Base-by-base conservation (phyloP, 1,284 basidiomycete species). In the Ustilago trichophora region DNA sequence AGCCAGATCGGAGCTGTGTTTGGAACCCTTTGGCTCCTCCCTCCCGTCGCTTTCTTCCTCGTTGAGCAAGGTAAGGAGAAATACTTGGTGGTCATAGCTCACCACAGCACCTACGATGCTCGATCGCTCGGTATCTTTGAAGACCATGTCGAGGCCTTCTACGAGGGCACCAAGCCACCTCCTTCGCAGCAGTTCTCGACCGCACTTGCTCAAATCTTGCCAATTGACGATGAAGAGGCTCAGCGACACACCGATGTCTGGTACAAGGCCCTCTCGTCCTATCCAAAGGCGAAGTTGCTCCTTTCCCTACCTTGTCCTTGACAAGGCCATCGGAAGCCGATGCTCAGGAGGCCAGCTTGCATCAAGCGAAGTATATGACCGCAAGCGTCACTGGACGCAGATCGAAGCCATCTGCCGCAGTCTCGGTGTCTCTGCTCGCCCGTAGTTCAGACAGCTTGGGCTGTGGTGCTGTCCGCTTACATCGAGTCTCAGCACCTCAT, bases 361-460 rank as follows among this genome's bases (percentile, higher is more conserved):
- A 66, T 37, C 50, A 62, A 34, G 47, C 64, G 2, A 32, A 24
- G 15, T 53, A 63, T 49, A 29, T 44, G n/a, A 42, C 18, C 10
- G 57, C 69, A 6, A 40, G 35, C 16, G 44, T 60, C 35, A 24
- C 2, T 78, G 75, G 70, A 9, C 41, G 10, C 41, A 60, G 7
- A 41, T 78, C 24, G 71, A 76, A 36, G 37, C 51, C 0, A 51
- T 59, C 2, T 75, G 78, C 11, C 50, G 58, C 6, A 25, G 40
- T 2, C 43, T 79, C 12, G 67, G 67, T n/a, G 73, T 69, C 21
- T 81, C 81, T 1, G 60, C 79, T 31, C 70, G 80, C n/a, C 73
- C 81, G 11, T 82, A 10, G 54, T 77, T 1, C 81, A 82, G 54
- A 60, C 72, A 2, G 82, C 79, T 2, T 82, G 81, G 80, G 79